A percentile compares a stretch with the other conserved stretches of the same genome.
Evolutionary conservation across 768 basidiomycete genomes (phyloP).

Genomic region (Pilatotrama ljubarskyi): DNA sequence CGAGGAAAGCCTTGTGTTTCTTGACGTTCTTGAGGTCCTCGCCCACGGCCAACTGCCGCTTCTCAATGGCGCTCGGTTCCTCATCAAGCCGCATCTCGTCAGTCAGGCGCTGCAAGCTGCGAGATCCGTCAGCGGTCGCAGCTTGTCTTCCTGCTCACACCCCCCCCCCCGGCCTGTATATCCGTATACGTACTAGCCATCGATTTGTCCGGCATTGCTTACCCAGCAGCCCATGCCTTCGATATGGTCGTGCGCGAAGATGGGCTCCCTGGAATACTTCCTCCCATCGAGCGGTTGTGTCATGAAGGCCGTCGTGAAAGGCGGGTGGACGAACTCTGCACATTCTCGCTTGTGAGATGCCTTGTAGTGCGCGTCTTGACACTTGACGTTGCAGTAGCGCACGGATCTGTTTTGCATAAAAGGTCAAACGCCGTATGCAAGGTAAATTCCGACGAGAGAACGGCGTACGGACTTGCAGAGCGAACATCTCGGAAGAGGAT

Average conservation of each 20-base stretch:
- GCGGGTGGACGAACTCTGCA: conserved; percentile 1
- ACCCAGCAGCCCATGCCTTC: conserved; percentile 15
- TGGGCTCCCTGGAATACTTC: background rate
- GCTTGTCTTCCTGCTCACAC: no score
- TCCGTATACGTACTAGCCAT: conserved; percentile 5
- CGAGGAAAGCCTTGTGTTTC: conserved; percentile 1
- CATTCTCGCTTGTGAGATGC: conserved; percentile 12
- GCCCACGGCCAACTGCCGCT: background rate
- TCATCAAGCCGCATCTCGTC: background rate
- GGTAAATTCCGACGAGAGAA: no score
- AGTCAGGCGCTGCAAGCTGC: background rate
- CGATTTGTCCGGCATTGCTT: background rate
- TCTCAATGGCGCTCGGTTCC: background rate
- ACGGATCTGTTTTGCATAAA: background rate
- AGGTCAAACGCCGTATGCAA: no score
- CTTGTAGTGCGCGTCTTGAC: conserved; percentile 10
- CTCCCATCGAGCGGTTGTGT: background rate
- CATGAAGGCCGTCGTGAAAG: conserved; percentile 5
- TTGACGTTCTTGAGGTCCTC: background rate
- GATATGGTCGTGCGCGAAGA: conserved; percentile 4
- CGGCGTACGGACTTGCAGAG: conserved; percentile 1
- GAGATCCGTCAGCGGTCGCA: no score
- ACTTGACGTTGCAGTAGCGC: conserved; percentile 5
- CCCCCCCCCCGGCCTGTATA: no score
- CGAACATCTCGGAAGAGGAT: conserved; percentile 4